phyloP scores from a whole-genome alignment of 1,284 basidiomycete genomes.

The Papiliotrema laurentii region DNA sequence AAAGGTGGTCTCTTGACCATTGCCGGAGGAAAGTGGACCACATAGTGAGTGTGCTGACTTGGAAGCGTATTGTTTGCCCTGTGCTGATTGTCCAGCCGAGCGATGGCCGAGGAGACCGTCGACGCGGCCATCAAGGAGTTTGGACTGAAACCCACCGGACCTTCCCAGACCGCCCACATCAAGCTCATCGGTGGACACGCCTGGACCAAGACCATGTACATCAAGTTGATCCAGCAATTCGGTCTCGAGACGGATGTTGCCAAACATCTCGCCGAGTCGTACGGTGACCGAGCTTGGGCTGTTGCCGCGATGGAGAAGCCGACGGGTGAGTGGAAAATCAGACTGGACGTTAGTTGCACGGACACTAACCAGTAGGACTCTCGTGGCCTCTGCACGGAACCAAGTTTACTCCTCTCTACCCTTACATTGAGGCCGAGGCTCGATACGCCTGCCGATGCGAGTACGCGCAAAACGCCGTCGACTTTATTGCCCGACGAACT shows the following conservation, averaged over 20 bases:
- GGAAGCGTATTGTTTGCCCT: not conserved
- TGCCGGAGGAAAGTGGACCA: conserved; percentile 98
- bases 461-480: conserved; percentile 83
- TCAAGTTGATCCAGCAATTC: conserved; percentile 89
- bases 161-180: conserved; percentile 75
- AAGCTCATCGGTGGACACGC: conserved; percentile 89
- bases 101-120: conserved; percentile 95
- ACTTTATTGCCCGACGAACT: conserved; percentile 87
- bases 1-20: conserved; percentile 84
- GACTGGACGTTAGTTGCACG: not conserved
- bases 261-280: conserved; percentile 79
- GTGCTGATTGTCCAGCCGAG: conserved; percentile 50
- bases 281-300: conserved; percentile 95
- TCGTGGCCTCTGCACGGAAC: conserved; percentile 82
- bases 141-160: conserved; percentile 56
- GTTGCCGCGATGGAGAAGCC: conserved; percentile 77
- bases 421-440: conserved; percentile 91
- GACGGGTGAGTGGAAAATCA: conserved; percentile 51
- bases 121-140: conserved; percentile 82
- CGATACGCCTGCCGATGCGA: conserved; percentile 85
- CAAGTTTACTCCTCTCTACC: conserved; percentile 70
- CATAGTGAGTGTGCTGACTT: conserved; percentile 58
- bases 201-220: conserved; percentile 96
- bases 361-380: conserved; percentile 48
- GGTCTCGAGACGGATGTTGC: conserved; percentile 90